These are phyloP conservation scores for Tetragonia tetragonoides DNA, from an alignment of 148 eudicot genomes.

Conservation along the genomic window DNA sequence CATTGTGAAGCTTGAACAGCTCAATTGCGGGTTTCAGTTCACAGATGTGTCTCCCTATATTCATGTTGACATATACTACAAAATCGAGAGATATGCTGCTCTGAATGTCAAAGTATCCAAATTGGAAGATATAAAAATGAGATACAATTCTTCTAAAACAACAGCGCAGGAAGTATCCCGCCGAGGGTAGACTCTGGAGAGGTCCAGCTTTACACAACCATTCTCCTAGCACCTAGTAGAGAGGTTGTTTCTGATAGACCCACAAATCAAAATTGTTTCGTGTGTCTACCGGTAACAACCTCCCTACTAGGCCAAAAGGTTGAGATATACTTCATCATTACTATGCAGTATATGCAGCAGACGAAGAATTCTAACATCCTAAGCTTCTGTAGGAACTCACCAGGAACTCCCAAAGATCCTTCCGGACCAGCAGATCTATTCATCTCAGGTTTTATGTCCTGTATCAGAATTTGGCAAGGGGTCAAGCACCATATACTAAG, in stretches of 20 bases:
- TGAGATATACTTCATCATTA: neutral
- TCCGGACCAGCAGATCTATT: slow-evolving; percentile 56
- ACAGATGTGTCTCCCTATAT: neutral
- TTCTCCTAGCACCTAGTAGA: too few species aligned
- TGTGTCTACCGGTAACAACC: too few species aligned
- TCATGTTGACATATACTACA: neutral
- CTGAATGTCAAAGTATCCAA: neutral
- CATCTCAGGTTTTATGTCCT: slow-evolving; percentile 68
- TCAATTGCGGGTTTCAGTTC: neutral
- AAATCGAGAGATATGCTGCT: neutral
- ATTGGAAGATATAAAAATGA: too few species aligned
- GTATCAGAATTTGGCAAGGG: slow-evolving; percentile 11
- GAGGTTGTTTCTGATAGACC: too few species aligned
- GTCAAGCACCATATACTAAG: neutral
- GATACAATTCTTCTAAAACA: too few species aligned
- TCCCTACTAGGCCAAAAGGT: too few species aligned
- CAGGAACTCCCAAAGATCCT: slow-evolving; percentile 71
- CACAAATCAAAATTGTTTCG: too few species aligned
- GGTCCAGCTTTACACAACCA: too few species aligned
- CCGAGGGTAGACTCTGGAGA: too few species aligned
- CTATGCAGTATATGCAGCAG: neutral
- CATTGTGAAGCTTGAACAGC: neutral
- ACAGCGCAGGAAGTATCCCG: too few species aligned
- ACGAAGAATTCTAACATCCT: neutral
- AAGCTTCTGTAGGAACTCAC: slow-evolving; percentile 28